These are phyloP conservation scores for Aspergillus ellipticus DNA, from an alignment of 495 filamentous ascomycete species.

Conservation along the genomic window DNA sequence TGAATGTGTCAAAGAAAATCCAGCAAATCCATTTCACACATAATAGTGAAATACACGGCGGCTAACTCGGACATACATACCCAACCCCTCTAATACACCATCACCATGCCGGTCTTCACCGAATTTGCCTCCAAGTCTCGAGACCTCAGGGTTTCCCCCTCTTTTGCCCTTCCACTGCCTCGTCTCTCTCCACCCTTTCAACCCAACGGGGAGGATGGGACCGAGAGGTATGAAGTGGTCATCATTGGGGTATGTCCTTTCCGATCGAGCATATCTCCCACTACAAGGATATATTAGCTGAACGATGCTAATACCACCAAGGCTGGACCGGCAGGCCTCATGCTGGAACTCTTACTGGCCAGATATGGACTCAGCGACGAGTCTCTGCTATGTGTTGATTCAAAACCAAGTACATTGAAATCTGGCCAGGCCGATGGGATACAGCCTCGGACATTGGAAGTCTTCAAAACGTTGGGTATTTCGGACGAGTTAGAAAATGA, in stretches of 20 bases:
- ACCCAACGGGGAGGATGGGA: not conserved
- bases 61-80: not conserved
- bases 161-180: conserved; percentile 20
- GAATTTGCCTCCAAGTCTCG: conserved; percentile 22
- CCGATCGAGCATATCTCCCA: not conserved
- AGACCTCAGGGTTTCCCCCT: conserved; percentile 20
- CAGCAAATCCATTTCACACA: not conserved
- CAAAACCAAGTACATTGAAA: conserved; percentile 35
- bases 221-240: conserved; percentile 5
- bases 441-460: conserved; percentile 58
- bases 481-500: conserved; percentile 31
- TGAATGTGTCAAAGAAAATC: too few species aligned
- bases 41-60: not conserved
- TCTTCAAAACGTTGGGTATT: conserved; percentile 45
- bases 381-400: conserved; percentile 43
- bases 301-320: not conserved
- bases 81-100: not conserved
- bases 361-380: conserved; percentile 42
- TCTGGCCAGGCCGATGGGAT: conserved; percentile 63
- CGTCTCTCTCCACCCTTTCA: conserved; percentile 19
- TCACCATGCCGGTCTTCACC: conserved; percentile 30
- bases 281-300: not conserved
- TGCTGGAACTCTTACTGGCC: conserved; percentile 40
- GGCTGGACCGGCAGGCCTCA: conserved; percentile 47
- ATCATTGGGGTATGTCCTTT: conserved; percentile 2